Evolutionary conservation across 768 basidiomycete genomes (phyloP).

Genomic region (Leccinum fibrillosum): DNA sequence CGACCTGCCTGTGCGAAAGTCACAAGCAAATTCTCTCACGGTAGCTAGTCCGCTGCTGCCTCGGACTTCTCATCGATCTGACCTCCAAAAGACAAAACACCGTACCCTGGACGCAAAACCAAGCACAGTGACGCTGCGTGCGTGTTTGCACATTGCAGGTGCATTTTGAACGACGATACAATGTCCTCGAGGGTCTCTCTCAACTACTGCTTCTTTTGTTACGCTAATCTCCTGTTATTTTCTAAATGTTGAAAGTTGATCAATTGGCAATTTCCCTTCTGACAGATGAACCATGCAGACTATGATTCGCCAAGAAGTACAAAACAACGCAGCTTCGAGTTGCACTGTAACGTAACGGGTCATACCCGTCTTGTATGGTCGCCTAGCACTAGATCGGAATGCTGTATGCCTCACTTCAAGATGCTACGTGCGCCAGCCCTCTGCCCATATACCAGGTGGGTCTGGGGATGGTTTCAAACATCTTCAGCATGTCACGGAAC

Average conservation of each 20-base stretch:
- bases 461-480: not conserved
- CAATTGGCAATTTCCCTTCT: not conserved
- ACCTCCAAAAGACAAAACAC: not conserved
- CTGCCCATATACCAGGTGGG: not conserved
- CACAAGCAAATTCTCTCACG: not conserved
- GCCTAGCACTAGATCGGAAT: not conserved
- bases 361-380: not conserved
- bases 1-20: too few species aligned
- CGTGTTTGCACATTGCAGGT: not conserved
- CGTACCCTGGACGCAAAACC: not conserved
- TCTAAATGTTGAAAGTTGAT: not conserved
- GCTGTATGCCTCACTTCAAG: slow-evolving; percentile 3
- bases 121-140: not conserved
- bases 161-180: not conserved
- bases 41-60: not conserved
- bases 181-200: not conserved
- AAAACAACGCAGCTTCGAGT: too few species aligned
- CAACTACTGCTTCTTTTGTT: not conserved
- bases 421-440: not conserved
- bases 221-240: not conserved
- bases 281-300: not conserved
- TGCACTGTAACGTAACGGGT: slow-evolving; percentile 6
- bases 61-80: too few species aligned
- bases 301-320: too few species aligned
- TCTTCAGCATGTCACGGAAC: not conserved